Evolutionary conservation across 495 filamentous ascomycete genomes (phyloP).

Genomic region (Neurospora africana): DNA sequence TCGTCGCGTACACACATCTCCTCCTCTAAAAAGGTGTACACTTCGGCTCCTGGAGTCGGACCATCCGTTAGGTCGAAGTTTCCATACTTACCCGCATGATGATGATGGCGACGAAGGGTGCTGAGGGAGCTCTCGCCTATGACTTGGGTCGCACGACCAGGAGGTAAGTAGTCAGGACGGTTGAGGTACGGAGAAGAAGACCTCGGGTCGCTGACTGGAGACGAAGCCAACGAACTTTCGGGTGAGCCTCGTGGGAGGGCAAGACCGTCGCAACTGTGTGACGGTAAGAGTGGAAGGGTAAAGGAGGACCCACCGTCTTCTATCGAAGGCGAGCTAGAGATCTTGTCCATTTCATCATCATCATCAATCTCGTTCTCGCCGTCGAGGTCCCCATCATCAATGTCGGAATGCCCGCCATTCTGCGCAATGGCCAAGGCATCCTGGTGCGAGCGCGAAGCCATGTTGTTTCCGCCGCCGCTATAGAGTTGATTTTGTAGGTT

Average conservation of each 20-base stretch:
- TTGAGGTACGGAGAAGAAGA: conserved; percentile 47
- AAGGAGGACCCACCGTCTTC: conserved; percentile 77
- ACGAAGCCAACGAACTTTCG: conserved; percentile 18
- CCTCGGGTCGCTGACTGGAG: conserved; percentile 21
- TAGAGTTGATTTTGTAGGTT: conserved; percentile 15
- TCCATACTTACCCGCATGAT: conserved; percentile 50
- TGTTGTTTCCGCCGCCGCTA: conserved; percentile 17
- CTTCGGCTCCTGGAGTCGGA: background rate
- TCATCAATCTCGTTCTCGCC: conserved; percentile 56
- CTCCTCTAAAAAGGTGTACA: background rate
- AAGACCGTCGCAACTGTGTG: conserved; percentile 28
- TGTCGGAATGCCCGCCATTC: conserved; percentile 43
- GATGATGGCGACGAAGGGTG: conserved; percentile 41
- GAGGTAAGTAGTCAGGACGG: conserved; percentile 36
- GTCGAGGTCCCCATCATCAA: conserved; percentile 62
- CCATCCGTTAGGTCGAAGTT: conserved; percentile 2
- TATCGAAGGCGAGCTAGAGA: conserved; percentile 95
- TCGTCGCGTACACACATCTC: background rate
- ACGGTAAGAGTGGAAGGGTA: conserved; percentile 23
- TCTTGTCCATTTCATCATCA: conserved; percentile 92
- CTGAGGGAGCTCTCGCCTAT: conserved; percentile 27
- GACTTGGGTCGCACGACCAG: conserved; percentile 23
- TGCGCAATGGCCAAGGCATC: conserved; percentile 44
- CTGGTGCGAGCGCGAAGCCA: conserved; percentile 32
- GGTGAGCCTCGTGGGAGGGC: conserved; percentile 21